Evolutionary conservation across 2,329 filamentous ascomycete genomes (phyloP), one percentile per base, ranked within the genome.

Genomic region (Chaetomium olivaceum): DNA sequence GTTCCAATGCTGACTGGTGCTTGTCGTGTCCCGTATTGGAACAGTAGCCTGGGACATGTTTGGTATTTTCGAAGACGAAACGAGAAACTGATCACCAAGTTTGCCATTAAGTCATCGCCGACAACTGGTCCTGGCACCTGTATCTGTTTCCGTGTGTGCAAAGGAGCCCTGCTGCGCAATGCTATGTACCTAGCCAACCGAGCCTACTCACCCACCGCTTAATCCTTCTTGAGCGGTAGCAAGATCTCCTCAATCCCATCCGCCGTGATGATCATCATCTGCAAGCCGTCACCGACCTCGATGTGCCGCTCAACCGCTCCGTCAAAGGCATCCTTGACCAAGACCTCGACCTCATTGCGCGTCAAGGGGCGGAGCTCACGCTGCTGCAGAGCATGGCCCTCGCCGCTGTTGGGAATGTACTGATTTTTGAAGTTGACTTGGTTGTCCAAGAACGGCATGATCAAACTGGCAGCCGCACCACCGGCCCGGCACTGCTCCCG

Each of bases 391-490:
- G 89, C 89, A 79, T 97, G 91, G 52, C 94, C 94, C 67, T 87
- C 85, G 64, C 92, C 93, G 73, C 91, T 94, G 56, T 90, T 91
- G 12, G 94, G 93, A 63, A 95, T 85, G 77, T 97, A 96, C 83
- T 97, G 94, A 79, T 99, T 99, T 87, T 97, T 99, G 85, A 94
- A 94, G 82, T 98, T 98, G 83, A 99, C 95, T 81, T 99, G 96
- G 79, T 99, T 99, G 80, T 99, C 95, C 75, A 99, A 81, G 85
- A 99, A 99, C 1, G 95, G 95, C 91, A 97, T 99, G 80, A 99
- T 99, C 79, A 99, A 82, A 75, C 91, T 95, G 62, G 92, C 90
- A 23, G 93, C 93, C 16, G 95, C 93, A 73, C 95, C 95, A 51
- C 92, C 95, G 43, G 95, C 93, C 71, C 94, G 89, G 82, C 93